Evolutionary conservation across 176 grass and related monocot genomes (phyloP), one percentile per base, ranked within the genome.

Genomic region (Bothriochloa decipiens): DNA sequence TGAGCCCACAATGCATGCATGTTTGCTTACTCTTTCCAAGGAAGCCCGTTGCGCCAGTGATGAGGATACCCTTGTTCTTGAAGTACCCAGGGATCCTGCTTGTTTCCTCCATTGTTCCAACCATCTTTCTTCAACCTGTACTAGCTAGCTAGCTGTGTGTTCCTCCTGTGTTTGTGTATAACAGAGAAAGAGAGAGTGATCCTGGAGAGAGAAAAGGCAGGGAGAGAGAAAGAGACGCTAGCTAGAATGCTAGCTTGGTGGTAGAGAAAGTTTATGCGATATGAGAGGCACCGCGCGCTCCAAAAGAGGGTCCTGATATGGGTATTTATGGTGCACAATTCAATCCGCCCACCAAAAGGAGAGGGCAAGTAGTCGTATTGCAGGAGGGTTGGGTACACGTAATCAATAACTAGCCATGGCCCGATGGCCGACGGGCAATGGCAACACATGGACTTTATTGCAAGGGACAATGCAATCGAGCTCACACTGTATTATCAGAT

Each of bases 1-100:
- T 61, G 23, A 76, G 70, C 17, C 81, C 26, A 45, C 82, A 45
- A 65, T 45, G 64, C 63, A 78, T 57, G 53, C 18, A 58, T 58
- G 53, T 15, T 46, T 36, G 75, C 85, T 32, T 92, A 97, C 95
- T 89, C 88, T 94, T 97, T 36, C 88, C 95, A 39, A 94, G 88
- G 55, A 97, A 97, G 18, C 95, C 95, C 29, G 95, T 97, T 60
- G 92, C 89, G 29, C 95, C 92, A 6, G 92, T 97, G 87, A 97
- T 89, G 10, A 97, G 88, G 18, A 93, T 35, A 77, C 63, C 92
- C 90, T 97, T 97, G 84, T 87, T 88, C 84, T 89, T 91, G 82
- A 94, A 97, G 72, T 86, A 91, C 3, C 83, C 88, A 18, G 68
- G 69, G 78, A 97, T 93, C 55, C 47, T 86, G 9, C 20, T 67